These are phyloP conservation scores for Cordyceps pruinosa DNA, from an alignment of 2,329 filamentous ascomycete genomes.

Conservation along the genomic window DNA sequence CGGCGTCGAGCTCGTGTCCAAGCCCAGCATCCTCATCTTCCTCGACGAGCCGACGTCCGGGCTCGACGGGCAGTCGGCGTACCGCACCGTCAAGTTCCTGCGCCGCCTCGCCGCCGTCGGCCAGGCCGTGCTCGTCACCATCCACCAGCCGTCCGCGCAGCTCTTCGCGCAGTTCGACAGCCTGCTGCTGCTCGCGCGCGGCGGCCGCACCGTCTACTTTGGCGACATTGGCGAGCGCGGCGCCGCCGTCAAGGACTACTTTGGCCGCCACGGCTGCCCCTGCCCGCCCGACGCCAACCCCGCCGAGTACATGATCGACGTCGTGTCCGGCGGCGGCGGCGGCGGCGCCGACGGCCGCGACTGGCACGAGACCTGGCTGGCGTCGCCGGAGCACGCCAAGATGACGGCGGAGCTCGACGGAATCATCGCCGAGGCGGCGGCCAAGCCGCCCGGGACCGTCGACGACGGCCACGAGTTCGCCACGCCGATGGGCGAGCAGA, in stretches of 20 bases:
- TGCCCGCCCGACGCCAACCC: constrained; percentile 60
- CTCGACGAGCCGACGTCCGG: constrained; percentile 58
- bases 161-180: constrained; percentile 62
- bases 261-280: constrained; percentile 57
- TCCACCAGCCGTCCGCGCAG: constrained; percentile 62
- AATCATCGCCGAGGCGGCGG: constrained; percentile 49
- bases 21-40: constrained; percentile 53
- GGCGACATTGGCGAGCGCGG: constrained; percentile 56
- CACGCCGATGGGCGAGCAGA: constrained; percentile 56
- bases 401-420: constrained; percentile 56
- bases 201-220: constrained; percentile 61
- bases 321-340: constrained; percentile 39
- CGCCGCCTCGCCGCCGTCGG: constrained; percentile 59
- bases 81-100: constrained; percentile 57
- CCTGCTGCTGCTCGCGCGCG: constrained; percentile 56
- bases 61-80: constrained; percentile 63
- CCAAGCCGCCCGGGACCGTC: constrained; percentile 32
- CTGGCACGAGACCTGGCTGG: constrained; percentile 65
- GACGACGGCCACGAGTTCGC: constrained; percentile 64
- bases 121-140: constrained; percentile 62
- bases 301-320: constrained; percentile 68
- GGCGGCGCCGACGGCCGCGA: constrained; percentile 37
- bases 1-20: constrained; percentile 54
- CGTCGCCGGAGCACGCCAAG: constrained; percentile 51
- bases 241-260: constrained; percentile 52